Evolutionary conservation across 1,139 yeast genomes (phyloP), one percentile per base, ranked within the genome.

Genomic region (Magnusiomyces tetraspermus): DNA sequence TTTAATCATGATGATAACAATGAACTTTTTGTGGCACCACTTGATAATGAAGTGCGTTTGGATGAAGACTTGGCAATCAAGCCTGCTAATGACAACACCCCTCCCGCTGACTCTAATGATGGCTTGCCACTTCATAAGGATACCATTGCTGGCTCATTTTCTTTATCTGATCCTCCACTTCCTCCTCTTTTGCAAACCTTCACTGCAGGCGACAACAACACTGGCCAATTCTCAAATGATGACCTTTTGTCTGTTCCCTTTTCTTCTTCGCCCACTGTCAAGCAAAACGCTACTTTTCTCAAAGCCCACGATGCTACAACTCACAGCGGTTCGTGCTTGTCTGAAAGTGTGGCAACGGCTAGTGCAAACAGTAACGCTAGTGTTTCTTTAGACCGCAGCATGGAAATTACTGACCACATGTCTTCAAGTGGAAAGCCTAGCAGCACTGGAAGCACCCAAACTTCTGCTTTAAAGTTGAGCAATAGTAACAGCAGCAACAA

Each of bases 241-340:
- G 38, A 33, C n/a, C 10, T 33, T 33, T 33, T 4, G 17, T 13
- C 38, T 33, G 38, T 15, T 4, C 38, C 38, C n/a, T n/a, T n/a
- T 38, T 21, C 42, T 38, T 38, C 42, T 19, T 38, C 42, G 17
- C 42, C 42, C 5, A 38, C 42, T 38, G 42, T 38, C 24, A 38
- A 38, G 24, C 42, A 38, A 19, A n/a, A 17, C n/a, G n/a, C n/a
- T 38, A 21, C 24, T 38, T 21, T 38, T 38, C 13, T 17, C 15
- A 33, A 33, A 15, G 17, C 38, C 5, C 38, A 13, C n/a, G 38
- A 33, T 33, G 17, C n/a, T 8, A 28, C 31, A 13, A 15, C 4
- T 15, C 10, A 33, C 38, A 33, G n/a, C n/a, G n/a, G 38, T 15
- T 15, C 17, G 5, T 10, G 17, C 10, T 33, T 33, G 10, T 15